Evolutionary conservation across 164 flowering plant species (phyloP), one percentile per base, ranked within the genome.

Genomic region (Litsea cubeba): DNA sequence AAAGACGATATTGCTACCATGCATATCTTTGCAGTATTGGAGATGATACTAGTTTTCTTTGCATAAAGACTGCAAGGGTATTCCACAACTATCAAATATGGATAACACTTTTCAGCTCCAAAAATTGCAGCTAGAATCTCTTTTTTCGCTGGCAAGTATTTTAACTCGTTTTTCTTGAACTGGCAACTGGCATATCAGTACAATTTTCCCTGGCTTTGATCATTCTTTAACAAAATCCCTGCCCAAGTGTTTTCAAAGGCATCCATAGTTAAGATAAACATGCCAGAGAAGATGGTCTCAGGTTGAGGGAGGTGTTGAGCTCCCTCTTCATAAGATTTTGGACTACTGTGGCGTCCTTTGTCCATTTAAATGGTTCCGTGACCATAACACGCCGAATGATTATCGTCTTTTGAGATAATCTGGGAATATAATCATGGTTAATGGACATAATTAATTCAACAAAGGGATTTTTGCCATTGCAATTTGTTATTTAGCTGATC

Each of bases 21-120:
- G 64, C 25, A 28, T 23, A 25, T 54, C 50, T 71, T 58, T 71
- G 73, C 7, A 70, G n/a, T 10, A 50, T 58, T 24, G 46, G 64
- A 8, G 12, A 14, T 1, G 7, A 14, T 5, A 26, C 24, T 15
- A 71, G 22, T 57, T 71, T 71, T 30, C 11, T 54, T 58, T 54
- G 58, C 18, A 71, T 68, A 4, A 35, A 32, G 12, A 12, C 17
- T 4, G 6, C 50, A 35, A 71, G 64, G 18, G 54, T 54, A 12
- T 24, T 71, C 11, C 25, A 57, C 50, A 22, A 3, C 17, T 2
- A 71, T 54, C 5, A 71, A 28, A 25, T 71, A 20, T 12, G 64
- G 63, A 57, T 71, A 40, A 25, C 57, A 58, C 2, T 71, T 71
- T 71, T 58, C 2, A 8, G 17, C 54, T 71, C 46, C 65, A 12